Evolutionary conservation across 2,329 filamentous ascomycete genomes (phyloP).

Genomic region (Aspergillus costaricaensis): DNA sequence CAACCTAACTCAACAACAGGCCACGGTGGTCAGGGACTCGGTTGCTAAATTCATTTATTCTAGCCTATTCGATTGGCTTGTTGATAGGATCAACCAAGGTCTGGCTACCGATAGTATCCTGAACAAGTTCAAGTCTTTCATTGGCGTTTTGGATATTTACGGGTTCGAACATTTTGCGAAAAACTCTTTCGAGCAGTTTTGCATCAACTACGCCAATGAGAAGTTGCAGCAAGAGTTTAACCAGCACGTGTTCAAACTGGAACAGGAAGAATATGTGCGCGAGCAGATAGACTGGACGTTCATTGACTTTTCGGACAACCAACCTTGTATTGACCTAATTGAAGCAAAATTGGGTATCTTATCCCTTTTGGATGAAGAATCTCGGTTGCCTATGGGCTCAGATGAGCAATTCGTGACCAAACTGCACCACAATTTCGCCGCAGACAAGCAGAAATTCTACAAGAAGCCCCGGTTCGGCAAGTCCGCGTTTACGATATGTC

Average conservation of each 20-base stretch:
- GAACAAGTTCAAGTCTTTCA: constrained; percentile 81
- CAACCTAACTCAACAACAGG: constrained; percentile 90
- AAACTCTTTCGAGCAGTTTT: constrained; percentile 99
- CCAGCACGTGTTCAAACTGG: constrained; percentile 97
- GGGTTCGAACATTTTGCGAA: constrained; percentile 99
- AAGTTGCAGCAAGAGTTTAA: constrained; percentile 99
- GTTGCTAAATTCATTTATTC: constrained; percentile 99
- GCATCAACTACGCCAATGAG: constrained; percentile 99
- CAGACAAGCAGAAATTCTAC: constrained; percentile 93
- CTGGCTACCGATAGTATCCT: constrained; percentile 87
- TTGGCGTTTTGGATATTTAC: constrained; percentile 98
- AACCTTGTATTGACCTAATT: constrained; percentile 97
- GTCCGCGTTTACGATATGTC: constrained; percentile 95
- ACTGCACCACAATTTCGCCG: constrained; percentile 87
- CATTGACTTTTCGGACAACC: constrained; percentile 98
- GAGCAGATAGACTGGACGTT: constrained; percentile 99
- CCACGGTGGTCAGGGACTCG: constrained; percentile 90
- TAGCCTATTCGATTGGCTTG: constrained; percentile 96
- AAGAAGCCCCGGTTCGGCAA: constrained; percentile 98
- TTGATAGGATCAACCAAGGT: constrained; percentile 92
- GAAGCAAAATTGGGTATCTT: constrained; percentile 95
- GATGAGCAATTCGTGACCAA: constrained; percentile 97
- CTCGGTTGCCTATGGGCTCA: constrained; percentile 91
- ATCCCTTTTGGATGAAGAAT: constrained; percentile 92
- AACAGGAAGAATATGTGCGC: constrained; percentile 94